A percentile compares a stretch with the other conserved stretches of the same genome.
Conservation (phyloP, 805 yeast genomes). For the Yarrowia porcina region DNA sequence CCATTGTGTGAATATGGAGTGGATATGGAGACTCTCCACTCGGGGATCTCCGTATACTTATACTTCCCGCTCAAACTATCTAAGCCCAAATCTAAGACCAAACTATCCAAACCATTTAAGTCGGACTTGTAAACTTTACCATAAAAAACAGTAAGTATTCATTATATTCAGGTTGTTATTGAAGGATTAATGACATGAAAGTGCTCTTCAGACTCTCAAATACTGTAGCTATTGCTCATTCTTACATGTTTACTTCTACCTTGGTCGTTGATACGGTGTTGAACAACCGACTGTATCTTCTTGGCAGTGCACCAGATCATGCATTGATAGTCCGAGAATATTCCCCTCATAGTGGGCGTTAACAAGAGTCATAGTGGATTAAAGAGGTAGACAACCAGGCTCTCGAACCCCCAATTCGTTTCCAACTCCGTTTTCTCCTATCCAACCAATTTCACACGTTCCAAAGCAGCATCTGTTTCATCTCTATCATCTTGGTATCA, state of each 20-base stretch:
- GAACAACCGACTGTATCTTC: background rate
- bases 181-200: too few species aligned
- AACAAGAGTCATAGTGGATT: background rate
- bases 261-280: too few species aligned
- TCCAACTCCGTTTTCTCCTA: too few species aligned
- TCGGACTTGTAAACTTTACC: background rate
- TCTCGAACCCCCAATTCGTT: too few species aligned
- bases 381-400: too few species aligned
- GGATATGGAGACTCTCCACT: background rate
- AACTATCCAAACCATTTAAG: background rate
- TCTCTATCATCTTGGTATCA: background rate
- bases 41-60: background rate
- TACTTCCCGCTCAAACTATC: background rate
- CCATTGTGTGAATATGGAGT: background rate
- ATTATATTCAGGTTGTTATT: too few species aligned
- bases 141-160: too few species aligned
- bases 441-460: too few species aligned
- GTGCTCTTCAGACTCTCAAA: too few species aligned
- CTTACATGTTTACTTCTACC: background rate
- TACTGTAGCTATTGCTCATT: too few species aligned
- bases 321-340: slow-evolving; percentile 9
- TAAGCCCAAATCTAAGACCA: background rate
- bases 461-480: too few species aligned
- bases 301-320: background rate
- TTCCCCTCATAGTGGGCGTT: background rate